Percentiles rank a stretch among this genome's conserved stretches.
Conservation (phyloP, 169 alveolate genomes). For the Cystoisospora suis region DNA sequence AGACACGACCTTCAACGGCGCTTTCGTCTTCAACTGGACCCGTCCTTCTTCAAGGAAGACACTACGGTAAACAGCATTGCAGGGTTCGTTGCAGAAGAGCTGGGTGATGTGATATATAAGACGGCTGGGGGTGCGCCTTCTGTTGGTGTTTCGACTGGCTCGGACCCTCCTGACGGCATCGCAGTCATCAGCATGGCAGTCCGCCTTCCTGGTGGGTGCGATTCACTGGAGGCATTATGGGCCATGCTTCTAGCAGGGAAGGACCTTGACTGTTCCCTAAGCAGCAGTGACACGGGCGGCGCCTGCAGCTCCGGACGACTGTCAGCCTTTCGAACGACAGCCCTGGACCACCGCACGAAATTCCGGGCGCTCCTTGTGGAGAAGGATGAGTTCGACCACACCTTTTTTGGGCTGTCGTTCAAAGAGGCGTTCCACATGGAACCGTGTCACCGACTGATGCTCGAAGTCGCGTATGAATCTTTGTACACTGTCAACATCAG, state of each 20-base stretch:
- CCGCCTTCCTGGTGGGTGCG: constrained; percentile 59
- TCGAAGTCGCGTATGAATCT: constrained; percentile 42
- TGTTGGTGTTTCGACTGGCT: neutral
- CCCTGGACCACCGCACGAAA: neutral
- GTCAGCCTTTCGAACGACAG: neutral
- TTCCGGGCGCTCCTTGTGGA: neutral
- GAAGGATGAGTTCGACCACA: constrained; percentile 62
- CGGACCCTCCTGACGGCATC: neutral
- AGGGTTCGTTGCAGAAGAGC: neutral
- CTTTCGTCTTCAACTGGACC: constrained; percentile 64
- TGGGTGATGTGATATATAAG: constrained; percentile 36
- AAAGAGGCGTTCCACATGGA: constrained; percentile 66
- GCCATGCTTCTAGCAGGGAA: neutral
- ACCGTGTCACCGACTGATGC: constrained; percentile 67
- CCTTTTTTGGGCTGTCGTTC: constrained; percentile 51
- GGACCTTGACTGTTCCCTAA: neutral
- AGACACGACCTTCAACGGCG: constrained; percentile 62
- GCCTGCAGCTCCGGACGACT: neutral
- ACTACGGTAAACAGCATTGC: constrained; percentile 58
- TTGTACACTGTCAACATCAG: neutral
- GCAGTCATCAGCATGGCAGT: constrained; percentile 54
- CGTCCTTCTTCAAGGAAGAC: constrained; percentile 66
- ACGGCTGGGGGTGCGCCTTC: constrained; percentile 17
- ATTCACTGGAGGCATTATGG: constrained; percentile 55
- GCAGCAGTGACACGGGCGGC: neutral